A percentile compares a stretch with the other conserved stretches of the same genome.
Conservation (phyloP, 225 moss, liverwort and hornwort species). For the Neckera pumila region DNA sequence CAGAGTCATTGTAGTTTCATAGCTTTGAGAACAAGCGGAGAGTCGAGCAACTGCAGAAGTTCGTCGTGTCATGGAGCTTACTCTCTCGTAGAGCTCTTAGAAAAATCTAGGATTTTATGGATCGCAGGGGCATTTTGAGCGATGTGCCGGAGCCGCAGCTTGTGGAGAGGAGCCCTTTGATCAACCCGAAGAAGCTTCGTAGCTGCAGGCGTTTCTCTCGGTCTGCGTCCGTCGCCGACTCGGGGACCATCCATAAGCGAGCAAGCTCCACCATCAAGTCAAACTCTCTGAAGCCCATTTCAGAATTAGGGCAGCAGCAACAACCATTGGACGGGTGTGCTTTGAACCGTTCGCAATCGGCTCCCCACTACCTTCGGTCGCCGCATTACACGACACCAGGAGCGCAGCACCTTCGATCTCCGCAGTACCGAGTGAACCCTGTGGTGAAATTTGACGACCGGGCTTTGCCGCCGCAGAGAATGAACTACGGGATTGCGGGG, state of each 20-base stretch:
- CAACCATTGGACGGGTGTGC: background rate
- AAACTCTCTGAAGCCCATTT: background rate
- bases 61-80: background rate
- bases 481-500: slow-evolving; percentile 42
- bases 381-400: background rate
- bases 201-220: slow-evolving; percentile 12
- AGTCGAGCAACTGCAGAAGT: background rate
- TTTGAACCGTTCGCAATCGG: slow-evolving; percentile 21
- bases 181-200: background rate
- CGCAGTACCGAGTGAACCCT: slow-evolving; percentile 23
- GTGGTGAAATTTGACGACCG: slow-evolving; percentile 8
- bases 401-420: background rate
- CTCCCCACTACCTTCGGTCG: background rate
- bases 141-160: background rate
- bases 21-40: background rate
- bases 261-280: background rate
- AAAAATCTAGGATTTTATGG: background rate
- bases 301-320: background rate
- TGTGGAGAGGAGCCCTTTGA: slow-evolving; percentile 12
- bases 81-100: background rate
- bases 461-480: slow-evolving; percentile 7
- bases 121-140: background rate
- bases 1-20: background rate
- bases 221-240: background rate
- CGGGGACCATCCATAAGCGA: background rate